phyloP scores from a whole-genome alignment of 352 stramenopile species.

The Globisporangium lucens region DNA sequence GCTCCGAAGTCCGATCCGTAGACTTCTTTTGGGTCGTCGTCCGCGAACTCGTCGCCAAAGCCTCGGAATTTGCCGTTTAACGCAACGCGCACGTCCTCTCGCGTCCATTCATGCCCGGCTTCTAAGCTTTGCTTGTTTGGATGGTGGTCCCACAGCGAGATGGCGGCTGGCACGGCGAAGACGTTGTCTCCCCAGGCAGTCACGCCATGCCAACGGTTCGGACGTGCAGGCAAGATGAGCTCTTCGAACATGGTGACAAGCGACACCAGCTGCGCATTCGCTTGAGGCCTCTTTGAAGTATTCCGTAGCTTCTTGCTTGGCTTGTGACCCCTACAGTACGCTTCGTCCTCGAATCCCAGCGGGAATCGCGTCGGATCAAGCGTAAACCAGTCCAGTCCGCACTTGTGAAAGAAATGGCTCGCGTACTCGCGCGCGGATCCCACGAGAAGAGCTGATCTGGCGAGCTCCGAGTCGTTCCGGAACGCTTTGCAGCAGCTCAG shows the following conservation, averaged over 20 bases:
- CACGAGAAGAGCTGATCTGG: not conserved
- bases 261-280: not conserved
- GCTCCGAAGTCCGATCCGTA: too few species aligned
- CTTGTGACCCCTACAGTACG: too few species aligned
- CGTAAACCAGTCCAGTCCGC: not conserved
- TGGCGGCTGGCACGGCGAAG: not conserved
- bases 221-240: not conserved
- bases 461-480: conserved; percentile 4
- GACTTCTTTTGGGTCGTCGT: not conserved
- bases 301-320: too few species aligned
- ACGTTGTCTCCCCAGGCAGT: not conserved
- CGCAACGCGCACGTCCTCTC: not conserved
- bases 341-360: too few species aligned
- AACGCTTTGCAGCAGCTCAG: conserved; percentile 1
- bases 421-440: not conserved
- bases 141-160: conserved; percentile 4
- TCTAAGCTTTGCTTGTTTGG: not conserved
- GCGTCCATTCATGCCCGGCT: not conserved
- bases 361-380: not conserved
- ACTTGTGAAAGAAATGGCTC: not conserved
- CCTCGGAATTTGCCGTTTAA: not conserved
- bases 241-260: not conserved
- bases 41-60: not conserved
- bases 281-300: not conserved
- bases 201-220: not conserved